These are phyloP conservation scores for Starmerella bombicola DNA, from an alignment of 805 yeast genomes.

Conservation along the genomic window DNA sequence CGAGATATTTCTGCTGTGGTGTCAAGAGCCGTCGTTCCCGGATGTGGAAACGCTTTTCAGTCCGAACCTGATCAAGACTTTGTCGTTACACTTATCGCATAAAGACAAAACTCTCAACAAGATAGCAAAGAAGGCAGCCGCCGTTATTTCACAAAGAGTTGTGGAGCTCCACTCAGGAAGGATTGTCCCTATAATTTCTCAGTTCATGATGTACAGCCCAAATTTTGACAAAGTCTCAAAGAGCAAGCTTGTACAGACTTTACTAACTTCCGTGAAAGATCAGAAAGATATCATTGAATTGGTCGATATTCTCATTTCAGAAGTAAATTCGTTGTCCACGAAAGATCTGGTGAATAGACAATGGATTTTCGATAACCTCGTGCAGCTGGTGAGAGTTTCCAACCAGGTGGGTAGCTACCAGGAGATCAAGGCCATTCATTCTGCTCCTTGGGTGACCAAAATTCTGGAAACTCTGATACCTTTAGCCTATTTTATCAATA, in stretches of 20 bases:
- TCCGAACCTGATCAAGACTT: slow-evolving; percentile 32
- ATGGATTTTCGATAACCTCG: slow-evolving; percentile 50
- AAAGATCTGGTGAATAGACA: slow-evolving; percentile 22
- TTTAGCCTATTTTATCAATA: slow-evolving; percentile 33
- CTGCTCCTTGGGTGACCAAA: slow-evolving; percentile 27
- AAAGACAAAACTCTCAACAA: slow-evolving; percentile 53
- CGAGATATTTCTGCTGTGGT: slow-evolving; percentile 47
- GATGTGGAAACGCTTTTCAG: slow-evolving; percentile 22
- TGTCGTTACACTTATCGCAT: slow-evolving; percentile 66
- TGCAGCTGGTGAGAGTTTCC: slow-evolving; percentile 32
- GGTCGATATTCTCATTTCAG: slow-evolving; percentile 18
- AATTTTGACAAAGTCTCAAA: slow-evolving; percentile 70
- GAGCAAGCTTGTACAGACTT: slow-evolving; percentile 46
- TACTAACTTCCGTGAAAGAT: slow-evolving; percentile 26
- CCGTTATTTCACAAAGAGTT: slow-evolving; percentile 18
- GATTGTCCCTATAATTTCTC: slow-evolving; percentile 8
- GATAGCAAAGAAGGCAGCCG: slow-evolving; percentile 44
- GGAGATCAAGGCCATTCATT: neutral
- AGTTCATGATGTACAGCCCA: slow-evolving; percentile 26
- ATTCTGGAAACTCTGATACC: slow-evolving; percentile 33
- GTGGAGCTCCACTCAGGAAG: slow-evolving; percentile 3
- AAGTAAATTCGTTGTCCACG: slow-evolving; percentile 17
- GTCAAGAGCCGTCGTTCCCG: slow-evolving; percentile 26
- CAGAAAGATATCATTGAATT: slow-evolving; percentile 18
- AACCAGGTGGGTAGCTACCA: neutral